phyloP scores from a whole-genome alignment of 2,329 filamentous ascomycete species.

The Pezizomycotina sp. region DNA sequence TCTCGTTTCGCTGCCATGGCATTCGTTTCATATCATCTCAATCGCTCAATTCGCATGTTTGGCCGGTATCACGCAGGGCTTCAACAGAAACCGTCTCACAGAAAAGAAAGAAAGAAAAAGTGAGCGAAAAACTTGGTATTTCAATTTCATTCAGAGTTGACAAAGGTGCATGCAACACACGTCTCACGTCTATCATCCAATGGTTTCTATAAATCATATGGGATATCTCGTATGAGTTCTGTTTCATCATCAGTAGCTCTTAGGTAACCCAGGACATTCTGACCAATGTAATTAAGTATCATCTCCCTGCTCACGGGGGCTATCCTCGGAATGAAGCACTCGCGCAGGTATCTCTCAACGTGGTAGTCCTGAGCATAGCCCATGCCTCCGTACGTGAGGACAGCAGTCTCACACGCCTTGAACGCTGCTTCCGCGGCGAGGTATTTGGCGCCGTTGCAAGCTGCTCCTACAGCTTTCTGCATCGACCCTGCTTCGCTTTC shows the following conservation, averaged over 20 bases:
- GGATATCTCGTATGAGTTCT: no score
- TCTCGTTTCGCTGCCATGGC: no score
- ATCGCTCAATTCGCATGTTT: no score
- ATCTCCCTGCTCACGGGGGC: slow-evolving; percentile 53
- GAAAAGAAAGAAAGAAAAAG: no score
- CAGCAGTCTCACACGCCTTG: slow-evolving; percentile 43
- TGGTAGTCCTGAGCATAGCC: slow-evolving; percentile 49
- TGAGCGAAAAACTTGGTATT: no score
- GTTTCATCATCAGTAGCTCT: slow-evolving; percentile 54
- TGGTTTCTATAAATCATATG: no score
- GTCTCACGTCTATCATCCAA: no score
- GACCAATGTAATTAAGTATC: slow-evolving; percentile 57
- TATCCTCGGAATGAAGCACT: slow-evolving; percentile 47
- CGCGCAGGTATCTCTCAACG: slow-evolving; percentile 48
- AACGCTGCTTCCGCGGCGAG: slow-evolving; percentile 50
- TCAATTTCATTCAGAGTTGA: no score
- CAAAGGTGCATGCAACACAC: no score
- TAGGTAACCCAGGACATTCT: slow-evolving; percentile 51
- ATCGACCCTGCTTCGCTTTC: slow-evolving; percentile 36
- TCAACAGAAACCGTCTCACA: no score
- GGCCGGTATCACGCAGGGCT: no score
- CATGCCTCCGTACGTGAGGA: slow-evolving; percentile 46
- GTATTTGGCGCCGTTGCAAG: slow-evolving; percentile 55
- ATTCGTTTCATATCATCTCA: no score
- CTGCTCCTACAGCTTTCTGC: slow-evolving; percentile 43